These are phyloP conservation scores for Fusarium sp. DNA, from an alignment of 2,329 filamentous ascomycete species.

Conservation along the genomic window DNA sequence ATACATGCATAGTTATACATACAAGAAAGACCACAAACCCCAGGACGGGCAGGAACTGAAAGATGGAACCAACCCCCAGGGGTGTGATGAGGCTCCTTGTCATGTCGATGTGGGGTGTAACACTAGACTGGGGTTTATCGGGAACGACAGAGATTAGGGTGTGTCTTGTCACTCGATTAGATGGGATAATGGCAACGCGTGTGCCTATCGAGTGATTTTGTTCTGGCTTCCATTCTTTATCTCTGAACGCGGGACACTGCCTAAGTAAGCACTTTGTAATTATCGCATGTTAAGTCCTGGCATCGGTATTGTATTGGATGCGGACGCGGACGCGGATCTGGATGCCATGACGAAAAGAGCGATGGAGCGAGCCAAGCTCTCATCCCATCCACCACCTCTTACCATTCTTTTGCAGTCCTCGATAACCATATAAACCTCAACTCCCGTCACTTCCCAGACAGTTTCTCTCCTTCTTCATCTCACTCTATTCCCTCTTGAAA, in stretches of 20 bases:
- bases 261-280: slow-evolving; percentile 13
- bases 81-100: slow-evolving; percentile 21
- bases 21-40: background rate
- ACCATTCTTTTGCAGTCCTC: slow-evolving; percentile 17
- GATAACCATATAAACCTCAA: slow-evolving; percentile 41
- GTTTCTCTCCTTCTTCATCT: slow-evolving; percentile 14
- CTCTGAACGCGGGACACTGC: slow-evolving; percentile 22
- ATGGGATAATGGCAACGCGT: slow-evolving; percentile 42
- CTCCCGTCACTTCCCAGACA: slow-evolving; percentile 23
- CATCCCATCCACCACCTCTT: slow-evolving; percentile 25
- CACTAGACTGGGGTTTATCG: slow-evolving; percentile 41
- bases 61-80: slow-evolving; percentile 8
- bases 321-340: slow-evolving; percentile 21
- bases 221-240: slow-evolving; percentile 16
- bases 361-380: slow-evolving; percentile 9
- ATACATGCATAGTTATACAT: too few species aligned
- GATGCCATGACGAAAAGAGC: slow-evolving; percentile 34
- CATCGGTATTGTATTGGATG: slow-evolving; percentile 30
- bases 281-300: slow-evolving; percentile 17
- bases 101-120: slow-evolving; percentile 31
- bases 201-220: slow-evolving; percentile 37
- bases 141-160: slow-evolving; percentile 42
- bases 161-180: slow-evolving; percentile 42
- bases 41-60: background rate
- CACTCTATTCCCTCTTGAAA: background rate